Percentiles rank a stretch among this genome's conserved stretches.
These are phyloP conservation scores for Hypoxylon trugodes DNA, from an alignment of 495 filamentous ascomycete species.

Conservation along the genomic window DNA sequence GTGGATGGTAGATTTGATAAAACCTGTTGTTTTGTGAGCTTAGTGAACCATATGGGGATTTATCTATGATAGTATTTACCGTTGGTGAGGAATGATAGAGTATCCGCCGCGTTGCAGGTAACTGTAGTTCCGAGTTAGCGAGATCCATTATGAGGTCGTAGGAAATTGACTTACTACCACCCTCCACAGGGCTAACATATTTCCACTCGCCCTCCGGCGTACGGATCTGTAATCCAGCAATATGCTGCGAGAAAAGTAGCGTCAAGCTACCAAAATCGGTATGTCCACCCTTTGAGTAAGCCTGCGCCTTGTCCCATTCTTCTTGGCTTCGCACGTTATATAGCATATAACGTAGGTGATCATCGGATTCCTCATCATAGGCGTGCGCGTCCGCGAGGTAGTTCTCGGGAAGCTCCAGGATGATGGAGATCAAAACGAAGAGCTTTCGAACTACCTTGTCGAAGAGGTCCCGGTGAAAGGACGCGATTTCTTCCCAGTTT, in stretches of 20 bases:
- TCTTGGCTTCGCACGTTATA: constrained; percentile 51
- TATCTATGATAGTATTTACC: constrained; percentile 10
- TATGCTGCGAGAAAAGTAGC: constrained; percentile 59
- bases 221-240: constrained; percentile 57
- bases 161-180: constrained; percentile 40
- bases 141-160: neutral
- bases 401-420: constrained; percentile 57
- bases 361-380: constrained; percentile 55
- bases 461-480: constrained; percentile 33
- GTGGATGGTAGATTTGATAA: constrained; percentile 61
- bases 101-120: constrained; percentile 60
- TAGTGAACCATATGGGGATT: no score
- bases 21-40: constrained; percentile 32
- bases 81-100: constrained; percentile 56
- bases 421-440: constrained; percentile 58
- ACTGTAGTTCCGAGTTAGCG: constrained; percentile 39
- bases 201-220: constrained; percentile 58
- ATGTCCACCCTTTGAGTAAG: constrained; percentile 46
- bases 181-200: constrained; percentile 56
- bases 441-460: constrained; percentile 50
- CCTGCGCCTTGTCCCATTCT: constrained; percentile 34
- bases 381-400: constrained; percentile 56
- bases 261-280: constrained; percentile 64
- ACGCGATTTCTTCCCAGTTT: constrained; percentile 39
- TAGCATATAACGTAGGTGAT: constrained; percentile 61